Evolutionary conservation across 192 early-diverging fungal genomes (phyloP).

Genomic region (Gonapodya sp.): DNA sequence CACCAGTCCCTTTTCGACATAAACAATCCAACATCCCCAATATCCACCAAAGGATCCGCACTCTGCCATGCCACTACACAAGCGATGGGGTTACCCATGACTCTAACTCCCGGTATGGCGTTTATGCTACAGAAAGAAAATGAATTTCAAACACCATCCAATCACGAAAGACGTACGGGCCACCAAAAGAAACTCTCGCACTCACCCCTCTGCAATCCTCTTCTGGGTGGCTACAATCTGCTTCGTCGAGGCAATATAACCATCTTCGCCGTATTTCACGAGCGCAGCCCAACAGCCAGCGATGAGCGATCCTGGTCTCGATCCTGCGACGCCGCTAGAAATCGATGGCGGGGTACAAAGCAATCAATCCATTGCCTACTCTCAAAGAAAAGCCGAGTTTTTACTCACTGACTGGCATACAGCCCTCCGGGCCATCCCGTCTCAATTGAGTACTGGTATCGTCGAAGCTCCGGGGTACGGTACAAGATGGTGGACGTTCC

Average conservation of each 20-base stretch:
- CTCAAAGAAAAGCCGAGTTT: neutral
- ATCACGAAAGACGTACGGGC: neutral
- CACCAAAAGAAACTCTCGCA: neutral
- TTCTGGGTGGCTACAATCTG: conserved; percentile 68
- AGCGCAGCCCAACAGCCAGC: conserved; percentile 94
- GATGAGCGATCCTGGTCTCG: conserved; percentile 75
- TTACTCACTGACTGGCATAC: conserved; percentile 45
- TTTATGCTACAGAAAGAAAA: conserved; percentile 29
- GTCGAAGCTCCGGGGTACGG: conserved; percentile 60
- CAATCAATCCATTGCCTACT: neutral
- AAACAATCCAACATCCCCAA: conserved; percentile 76
- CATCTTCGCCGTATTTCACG: conserved; percentile 74
- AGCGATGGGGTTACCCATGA: conserved; percentile 73
- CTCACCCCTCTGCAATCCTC: conserved; percentile 57
- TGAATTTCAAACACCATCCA: no score
- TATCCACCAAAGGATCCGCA: conserved; percentile 56
- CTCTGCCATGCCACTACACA: conserved; percentile 75
- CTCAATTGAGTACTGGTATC: conserved; percentile 86
- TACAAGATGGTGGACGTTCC: conserved; percentile 96
- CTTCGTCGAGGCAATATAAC: conserved; percentile 73
- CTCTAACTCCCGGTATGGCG: conserved; percentile 37
- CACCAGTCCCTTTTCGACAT: conserved; percentile 47
- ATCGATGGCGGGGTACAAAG: no score
- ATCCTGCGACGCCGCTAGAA: neutral
- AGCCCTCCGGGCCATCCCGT: conserved; percentile 93